These are phyloP conservation scores for Cichorium intybus DNA, from an alignment of 140 eudicot species.

Conservation along the genomic window DNA sequence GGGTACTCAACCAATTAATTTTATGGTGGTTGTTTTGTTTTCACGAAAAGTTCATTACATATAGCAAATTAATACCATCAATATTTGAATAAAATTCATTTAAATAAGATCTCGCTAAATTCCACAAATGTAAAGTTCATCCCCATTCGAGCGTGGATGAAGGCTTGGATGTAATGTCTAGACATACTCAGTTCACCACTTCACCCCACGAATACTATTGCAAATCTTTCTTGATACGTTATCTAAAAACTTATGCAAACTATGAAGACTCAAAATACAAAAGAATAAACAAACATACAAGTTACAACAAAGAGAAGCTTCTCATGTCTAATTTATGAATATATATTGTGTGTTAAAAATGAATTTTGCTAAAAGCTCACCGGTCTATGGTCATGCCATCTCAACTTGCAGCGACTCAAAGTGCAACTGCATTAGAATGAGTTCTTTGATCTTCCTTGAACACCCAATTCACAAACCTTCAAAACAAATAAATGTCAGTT, in stretches of 20 bases:
- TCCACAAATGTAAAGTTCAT: conserved; percentile 22
- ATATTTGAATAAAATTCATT: neutral
- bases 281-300: neutral
- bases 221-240: conserved; percentile 62
- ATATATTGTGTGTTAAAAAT: too few species aligned
- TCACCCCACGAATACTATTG: conserved; percentile 75
- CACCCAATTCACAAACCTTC: conserved; percentile 82
- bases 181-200: conserved; percentile 68
- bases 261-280: conserved; percentile 23
- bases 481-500: neutral
- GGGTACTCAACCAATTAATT: too few species aligned
- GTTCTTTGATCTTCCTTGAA: conserved; percentile 99
- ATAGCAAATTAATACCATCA: neutral
- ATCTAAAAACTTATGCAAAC: conserved; percentile 61
- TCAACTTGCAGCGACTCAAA: conserved; percentile 93
- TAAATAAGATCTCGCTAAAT: too few species aligned
- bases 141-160: conserved; percentile 78
- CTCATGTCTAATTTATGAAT: too few species aligned
- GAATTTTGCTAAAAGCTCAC: conserved; percentile 40
- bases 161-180: conserved; percentile 80
- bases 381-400: conserved; percentile 99
- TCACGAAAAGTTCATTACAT: neutral
- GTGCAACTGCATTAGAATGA: conserved; percentile 82
- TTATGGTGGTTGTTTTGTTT: too few species aligned
- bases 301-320: too few species aligned